These are phyloP conservation scores for Phytophthora brassicae DNA, from an alignment of 352 stramenopile species.

Conservation along the genomic window DNA sequence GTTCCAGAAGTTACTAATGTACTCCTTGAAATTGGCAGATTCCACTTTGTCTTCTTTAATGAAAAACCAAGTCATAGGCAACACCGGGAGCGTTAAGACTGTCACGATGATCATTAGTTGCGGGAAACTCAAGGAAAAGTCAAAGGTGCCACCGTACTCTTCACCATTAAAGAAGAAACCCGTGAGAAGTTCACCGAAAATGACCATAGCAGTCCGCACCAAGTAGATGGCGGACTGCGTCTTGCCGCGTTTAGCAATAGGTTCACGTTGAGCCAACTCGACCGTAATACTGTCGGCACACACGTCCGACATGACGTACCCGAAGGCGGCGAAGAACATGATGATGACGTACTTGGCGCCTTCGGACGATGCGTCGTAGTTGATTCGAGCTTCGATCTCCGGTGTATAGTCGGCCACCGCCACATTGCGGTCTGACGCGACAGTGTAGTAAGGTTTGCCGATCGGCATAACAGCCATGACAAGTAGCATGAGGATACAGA, in stretches of 20 bases:
- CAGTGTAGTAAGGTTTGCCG: slow-evolving; percentile 51
- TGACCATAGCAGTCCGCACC: slow-evolving; percentile 37
- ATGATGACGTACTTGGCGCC: slow-evolving; percentile 33
- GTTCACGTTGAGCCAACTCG: slow-evolving; percentile 54
- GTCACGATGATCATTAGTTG: slow-evolving; percentile 48
- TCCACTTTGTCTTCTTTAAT: slow-evolving; percentile 34
- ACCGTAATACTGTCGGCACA: slow-evolving; percentile 44
- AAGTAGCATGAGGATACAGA: slow-evolving; percentile 47
- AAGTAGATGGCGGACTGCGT: slow-evolving; percentile 51
- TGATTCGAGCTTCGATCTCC: slow-evolving; percentile 31
- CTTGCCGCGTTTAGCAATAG: slow-evolving; percentile 42
- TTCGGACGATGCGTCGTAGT: slow-evolving; percentile 36
- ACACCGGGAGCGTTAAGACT: slow-evolving; percentile 17
- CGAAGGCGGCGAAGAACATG: slow-evolving; percentile 26
- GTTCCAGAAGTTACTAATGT: slow-evolving; percentile 34
- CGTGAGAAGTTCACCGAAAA: slow-evolving; percentile 36
- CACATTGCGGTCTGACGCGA: slow-evolving; percentile 19
- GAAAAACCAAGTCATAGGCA: slow-evolving; percentile 38
- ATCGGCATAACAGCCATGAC: slow-evolving; percentile 42
- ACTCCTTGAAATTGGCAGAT: slow-evolving; percentile 26
- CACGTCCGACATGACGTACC: slow-evolving; percentile 30
- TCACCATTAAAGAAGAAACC: slow-evolving; percentile 57
- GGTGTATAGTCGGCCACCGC: slow-evolving; percentile 24
- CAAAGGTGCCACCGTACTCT: slow-evolving; percentile 24
- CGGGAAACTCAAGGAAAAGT: slow-evolving; percentile 23